A percentile compares a stretch with the other conserved stretches of the same genome.
These are phyloP conservation scores for Aurifilum marmelostoma DNA, from an alignment of 2,329 filamentous ascomycete species.

Conservation along the genomic window DNA sequence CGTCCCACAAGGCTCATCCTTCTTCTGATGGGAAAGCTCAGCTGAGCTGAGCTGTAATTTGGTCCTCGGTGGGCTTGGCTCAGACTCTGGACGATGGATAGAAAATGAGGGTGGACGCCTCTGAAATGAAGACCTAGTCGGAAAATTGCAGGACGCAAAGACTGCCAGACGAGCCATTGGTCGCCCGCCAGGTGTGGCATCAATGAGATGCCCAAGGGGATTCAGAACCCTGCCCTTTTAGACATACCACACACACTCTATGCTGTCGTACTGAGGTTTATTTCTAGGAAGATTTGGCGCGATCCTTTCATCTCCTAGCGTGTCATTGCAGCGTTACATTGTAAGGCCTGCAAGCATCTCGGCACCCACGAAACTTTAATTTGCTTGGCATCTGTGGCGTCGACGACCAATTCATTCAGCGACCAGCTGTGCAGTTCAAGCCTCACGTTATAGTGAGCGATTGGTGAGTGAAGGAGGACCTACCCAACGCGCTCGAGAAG, in stretches of 20 bases:
- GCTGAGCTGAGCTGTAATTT: constrained; percentile 3
- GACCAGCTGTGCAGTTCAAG: neutral
- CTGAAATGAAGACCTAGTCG: constrained; percentile 17
- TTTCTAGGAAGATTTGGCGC: neutral
- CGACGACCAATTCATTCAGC: neutral
- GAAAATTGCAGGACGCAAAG: constrained; percentile 3
- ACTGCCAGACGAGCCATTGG: constrained; percentile 11
- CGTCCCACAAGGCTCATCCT: constrained; percentile 6
- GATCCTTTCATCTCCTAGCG: constrained; percentile 22
- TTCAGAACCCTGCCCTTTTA: neutral
- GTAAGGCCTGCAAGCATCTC: constrained; percentile 17
- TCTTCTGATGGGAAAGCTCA: neutral
- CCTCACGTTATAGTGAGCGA: too few species aligned
- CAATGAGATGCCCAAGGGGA: neutral
- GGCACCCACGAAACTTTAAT: constrained; percentile 23
- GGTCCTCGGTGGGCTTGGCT: neutral
- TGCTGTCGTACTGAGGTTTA: neutral
- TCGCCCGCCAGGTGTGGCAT: constrained; percentile 16
- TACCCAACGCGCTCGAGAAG: neutral
- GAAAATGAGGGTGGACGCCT: constrained; percentile 18
- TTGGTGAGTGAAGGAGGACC: too few species aligned
- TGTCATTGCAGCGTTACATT: constrained; percentile 25
- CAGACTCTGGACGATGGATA: neutral
- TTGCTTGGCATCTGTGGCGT: neutral
- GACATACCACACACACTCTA: neutral